Evolutionary conservation across 768 basidiomycete genomes (phyloP).

Genomic region (Termitomyces eurrhizus): DNA sequence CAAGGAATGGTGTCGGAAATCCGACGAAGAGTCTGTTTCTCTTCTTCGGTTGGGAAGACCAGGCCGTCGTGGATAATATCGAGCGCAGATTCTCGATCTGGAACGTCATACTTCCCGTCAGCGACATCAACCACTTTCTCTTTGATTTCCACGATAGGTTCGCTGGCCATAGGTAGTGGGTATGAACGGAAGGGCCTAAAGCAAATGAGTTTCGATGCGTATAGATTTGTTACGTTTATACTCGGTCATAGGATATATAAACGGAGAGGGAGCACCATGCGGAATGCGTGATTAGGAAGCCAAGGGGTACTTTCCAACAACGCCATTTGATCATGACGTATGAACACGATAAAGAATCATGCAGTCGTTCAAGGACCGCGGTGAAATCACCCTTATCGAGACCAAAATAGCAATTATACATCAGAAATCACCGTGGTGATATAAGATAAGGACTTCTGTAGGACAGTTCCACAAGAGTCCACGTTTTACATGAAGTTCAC

Average conservation of each 20-base stretch:
- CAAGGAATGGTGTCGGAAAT: slow-evolving; percentile 58
- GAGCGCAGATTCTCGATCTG: neutral
- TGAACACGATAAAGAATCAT: neutral
- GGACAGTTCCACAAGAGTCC: neutral
- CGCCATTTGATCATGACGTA: neutral
- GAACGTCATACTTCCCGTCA: neutral
- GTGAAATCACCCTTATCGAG: neutral
- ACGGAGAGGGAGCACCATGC: neutral
- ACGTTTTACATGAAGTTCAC: neutral
- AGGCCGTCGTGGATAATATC: slow-evolving; percentile 46
- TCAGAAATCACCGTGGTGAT: neutral
- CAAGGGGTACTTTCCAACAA: neutral
- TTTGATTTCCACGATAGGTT: neutral
- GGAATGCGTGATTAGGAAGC: neutral
- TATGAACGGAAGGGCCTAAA: neutral
- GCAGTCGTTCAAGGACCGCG: neutral
- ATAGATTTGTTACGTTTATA: neutral
- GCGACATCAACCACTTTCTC: neutral
- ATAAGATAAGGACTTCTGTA: neutral
- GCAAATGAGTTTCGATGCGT: neutral
- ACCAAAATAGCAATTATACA: neutral
- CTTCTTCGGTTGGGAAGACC: slow-evolving; percentile 63
- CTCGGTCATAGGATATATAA: neutral
- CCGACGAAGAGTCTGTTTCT: slow-evolving; percentile 51
- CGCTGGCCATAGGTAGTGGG: neutral